Conservation (phyloP, 495 filamentous ascomycete genomes). For the Neurospora sp. region DNA sequence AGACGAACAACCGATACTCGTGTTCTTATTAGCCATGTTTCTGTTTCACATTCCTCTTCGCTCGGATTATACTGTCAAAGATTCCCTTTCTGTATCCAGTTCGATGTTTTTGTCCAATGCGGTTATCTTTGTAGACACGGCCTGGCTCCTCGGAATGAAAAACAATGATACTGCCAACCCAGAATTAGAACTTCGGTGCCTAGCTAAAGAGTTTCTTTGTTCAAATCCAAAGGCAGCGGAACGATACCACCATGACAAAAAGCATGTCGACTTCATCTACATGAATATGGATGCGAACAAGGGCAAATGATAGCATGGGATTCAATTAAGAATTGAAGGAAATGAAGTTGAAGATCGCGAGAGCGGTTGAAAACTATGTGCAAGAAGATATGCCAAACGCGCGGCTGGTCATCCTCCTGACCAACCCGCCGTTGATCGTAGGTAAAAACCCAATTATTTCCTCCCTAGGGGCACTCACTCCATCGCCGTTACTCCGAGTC, state of each 20-base stretch:
- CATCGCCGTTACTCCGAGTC: neutral
- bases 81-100: neutral
- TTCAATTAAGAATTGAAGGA: neutral
- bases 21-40: neutral
- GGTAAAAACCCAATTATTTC: neutral
- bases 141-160: neutral
- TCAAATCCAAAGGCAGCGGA: neutral
- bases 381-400: neutral
- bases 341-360: neutral
- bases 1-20: neutral
- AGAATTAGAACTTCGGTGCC: neutral
- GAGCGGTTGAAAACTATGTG: neutral
- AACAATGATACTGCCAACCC: neutral
- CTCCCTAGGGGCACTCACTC: neutral
- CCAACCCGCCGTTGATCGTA: neutral
- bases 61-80: neutral
- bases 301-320: neutral
- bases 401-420: neutral
- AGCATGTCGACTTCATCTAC: neutral
- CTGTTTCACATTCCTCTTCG: neutral
- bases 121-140: neutral
- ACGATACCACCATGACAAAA: neutral
- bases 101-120: neutral
- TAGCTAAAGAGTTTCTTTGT: neutral
- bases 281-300: neutral